These are phyloP conservation scores for Fibroporia radiculosa DNA, from an alignment of 768 basidiomycete species.

Conservation along the genomic window DNA sequence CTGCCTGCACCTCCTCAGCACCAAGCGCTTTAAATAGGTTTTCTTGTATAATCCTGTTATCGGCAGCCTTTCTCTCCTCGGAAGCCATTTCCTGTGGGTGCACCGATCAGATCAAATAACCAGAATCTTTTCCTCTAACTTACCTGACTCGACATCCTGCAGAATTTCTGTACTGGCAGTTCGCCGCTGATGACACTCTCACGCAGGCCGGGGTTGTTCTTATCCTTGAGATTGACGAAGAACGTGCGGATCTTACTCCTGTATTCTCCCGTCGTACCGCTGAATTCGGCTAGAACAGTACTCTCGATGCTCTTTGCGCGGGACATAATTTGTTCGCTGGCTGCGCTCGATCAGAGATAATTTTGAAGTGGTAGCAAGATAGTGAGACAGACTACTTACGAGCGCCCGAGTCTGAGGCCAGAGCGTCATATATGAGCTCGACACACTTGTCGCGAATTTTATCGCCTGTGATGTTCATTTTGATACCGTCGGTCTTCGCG, in stretches of 20 bases:
- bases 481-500: constrained; percentile 66
- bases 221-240: constrained; percentile 93
- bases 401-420: constrained; percentile 79
- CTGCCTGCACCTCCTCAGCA: constrained; percentile 84
- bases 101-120: background rate
- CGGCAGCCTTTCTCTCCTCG: constrained; percentile 80
- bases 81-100: constrained; percentile 84
- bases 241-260: constrained; percentile 79
- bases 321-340: constrained; percentile 52
- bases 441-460: constrained; percentile 79
- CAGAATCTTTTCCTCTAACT: constrained; percentile 13
- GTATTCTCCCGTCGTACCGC: constrained; percentile 42
- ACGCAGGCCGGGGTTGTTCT: constrained; percentile 81
- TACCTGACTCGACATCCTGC: constrained; percentile 78
- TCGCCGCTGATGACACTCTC: constrained; percentile 83
- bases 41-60: constrained; percentile 72
- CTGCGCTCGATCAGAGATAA: constrained; percentile 10
- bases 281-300: constrained; percentile 42
- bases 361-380: background rate
- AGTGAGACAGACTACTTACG: constrained; percentile 46
- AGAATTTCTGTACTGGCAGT: constrained; percentile 59
- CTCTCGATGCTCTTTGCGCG: constrained; percentile 69
- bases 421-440: constrained; percentile 86
- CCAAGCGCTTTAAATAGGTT: constrained; percentile 90
- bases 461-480: constrained; percentile 51